Evolutionary conservation across 1,284 basidiomycete genomes (phyloP).

Genomic region (Singerocomus inundabilis): DNA sequence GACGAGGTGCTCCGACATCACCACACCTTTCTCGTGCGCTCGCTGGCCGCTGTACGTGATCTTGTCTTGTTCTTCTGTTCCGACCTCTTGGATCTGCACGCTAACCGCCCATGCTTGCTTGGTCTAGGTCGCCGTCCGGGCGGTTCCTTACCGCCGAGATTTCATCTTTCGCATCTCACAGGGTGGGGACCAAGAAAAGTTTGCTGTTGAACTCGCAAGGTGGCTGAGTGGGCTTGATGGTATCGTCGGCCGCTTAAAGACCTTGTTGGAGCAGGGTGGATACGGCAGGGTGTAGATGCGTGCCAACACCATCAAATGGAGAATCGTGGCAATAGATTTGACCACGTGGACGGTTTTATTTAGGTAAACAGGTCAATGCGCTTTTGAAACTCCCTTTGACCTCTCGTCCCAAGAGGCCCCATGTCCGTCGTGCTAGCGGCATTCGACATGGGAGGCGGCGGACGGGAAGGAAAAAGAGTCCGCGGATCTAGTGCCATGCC

Average conservation of each 20-base stretch:
- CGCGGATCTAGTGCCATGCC: conserved; percentile 28
- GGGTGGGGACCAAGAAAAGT: conserved; percentile 73
- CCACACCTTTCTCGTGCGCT: conserved; percentile 83
- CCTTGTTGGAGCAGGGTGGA: conserved; percentile 64
- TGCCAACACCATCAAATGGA: conserved; percentile 14
- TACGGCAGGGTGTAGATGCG: conserved; percentile 65
- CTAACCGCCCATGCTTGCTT: conserved; percentile 3
- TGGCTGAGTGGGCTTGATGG: conserved; percentile 81
- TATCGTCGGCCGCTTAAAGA: conserved; percentile 66
- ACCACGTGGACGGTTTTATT: conserved; percentile 14
- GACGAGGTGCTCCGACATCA: conserved; percentile 80
- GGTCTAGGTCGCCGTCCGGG: conserved; percentile 85
- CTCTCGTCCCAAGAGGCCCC: too few relatives aligned
- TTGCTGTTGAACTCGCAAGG: conserved; percentile 69
- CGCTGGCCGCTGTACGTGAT: conserved; percentile 75
- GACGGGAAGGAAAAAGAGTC: conserved; percentile 18
- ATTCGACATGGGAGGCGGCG: conserved; percentile 14
- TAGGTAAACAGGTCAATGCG: neutral
- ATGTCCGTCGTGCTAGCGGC: too few relatives aligned
- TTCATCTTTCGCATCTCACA: conserved; percentile 87
- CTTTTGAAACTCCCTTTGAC: conserved; percentile 11
- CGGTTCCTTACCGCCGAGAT: conserved; percentile 83
- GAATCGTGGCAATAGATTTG: conserved; percentile 23
- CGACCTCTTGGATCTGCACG: neutral
- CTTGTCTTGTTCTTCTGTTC: neutral